Evolutionary conservation across 257 asterid species (phyloP).

Genomic region (Rauvolfia tetraphylla): DNA sequence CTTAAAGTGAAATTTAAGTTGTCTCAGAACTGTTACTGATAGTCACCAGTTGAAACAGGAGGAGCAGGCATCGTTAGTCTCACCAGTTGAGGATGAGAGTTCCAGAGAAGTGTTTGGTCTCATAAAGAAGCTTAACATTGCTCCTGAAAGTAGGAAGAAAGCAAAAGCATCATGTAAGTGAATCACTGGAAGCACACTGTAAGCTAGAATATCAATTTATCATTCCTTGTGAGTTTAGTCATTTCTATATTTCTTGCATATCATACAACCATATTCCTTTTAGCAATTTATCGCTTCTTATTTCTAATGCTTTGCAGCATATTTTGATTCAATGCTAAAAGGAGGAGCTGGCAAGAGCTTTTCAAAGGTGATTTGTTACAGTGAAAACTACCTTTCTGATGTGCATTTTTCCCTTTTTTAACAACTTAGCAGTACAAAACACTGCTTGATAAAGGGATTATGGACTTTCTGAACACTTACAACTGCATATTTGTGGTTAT

Average conservation of each 20-base stretch:
- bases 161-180: constrained; percentile 71
- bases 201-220: neutral
- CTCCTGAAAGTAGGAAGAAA: constrained; percentile 58
- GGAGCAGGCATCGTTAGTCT: constrained; percentile 37
- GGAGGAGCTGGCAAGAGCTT: constrained; percentile 49
- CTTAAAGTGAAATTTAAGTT: neutral
- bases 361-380: constrained; percentile 50
- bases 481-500: neutral
- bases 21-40: constrained; percentile 7
- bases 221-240: neutral
- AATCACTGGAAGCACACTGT: neutral
- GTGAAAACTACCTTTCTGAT: neutral
- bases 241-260: neutral
- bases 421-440: neutral
- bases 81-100: constrained; percentile 73
- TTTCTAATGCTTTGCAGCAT: constrained; percentile 51
- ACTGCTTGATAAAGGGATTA: neutral
- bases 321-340: constrained; percentile 62
- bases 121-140: constrained; percentile 75
- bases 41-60: constrained; percentile 42
- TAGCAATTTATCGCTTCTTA: neutral
- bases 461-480: neutral
- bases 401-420: neutral
- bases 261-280: neutral
- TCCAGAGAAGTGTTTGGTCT: constrained; percentile 86